Percentiles rank a stretch among this genome's conserved stretches.
Conservation (phyloP, 306 rosid genomes). For the Pueraria montana region DNA sequence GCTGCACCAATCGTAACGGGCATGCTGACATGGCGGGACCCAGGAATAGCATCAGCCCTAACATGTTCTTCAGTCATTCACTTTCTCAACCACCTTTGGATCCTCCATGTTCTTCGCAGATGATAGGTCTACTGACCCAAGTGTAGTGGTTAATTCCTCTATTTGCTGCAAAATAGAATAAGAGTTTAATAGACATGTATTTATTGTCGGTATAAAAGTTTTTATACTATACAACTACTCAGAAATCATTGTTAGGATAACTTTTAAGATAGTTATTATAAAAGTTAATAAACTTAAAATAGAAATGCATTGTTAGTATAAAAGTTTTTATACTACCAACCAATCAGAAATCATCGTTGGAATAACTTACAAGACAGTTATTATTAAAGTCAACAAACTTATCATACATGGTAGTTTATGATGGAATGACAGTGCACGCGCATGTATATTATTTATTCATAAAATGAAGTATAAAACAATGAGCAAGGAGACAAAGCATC, state of each 20-base stretch:
- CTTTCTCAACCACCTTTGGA: slow-evolving; percentile 47
- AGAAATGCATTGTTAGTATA: background rate
- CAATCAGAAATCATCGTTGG: no score
- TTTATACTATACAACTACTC: background rate
- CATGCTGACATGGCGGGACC: slow-evolving; percentile 15
- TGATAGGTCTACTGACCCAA: slow-evolving; percentile 63
- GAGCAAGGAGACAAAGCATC: slow-evolving; percentile 21
- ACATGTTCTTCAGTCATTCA: slow-evolving; percentile 47
- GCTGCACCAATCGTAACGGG: slow-evolving; percentile 29
- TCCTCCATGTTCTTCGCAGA: slow-evolving; percentile 54
- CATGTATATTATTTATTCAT: background rate
- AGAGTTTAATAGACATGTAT: background rate
- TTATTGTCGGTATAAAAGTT: background rate
- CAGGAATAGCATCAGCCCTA: slow-evolving; percentile 22
- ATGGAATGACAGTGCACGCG: background rate
- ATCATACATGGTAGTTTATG: background rate
- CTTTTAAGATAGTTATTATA: background rate
- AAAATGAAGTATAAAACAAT: background rate
- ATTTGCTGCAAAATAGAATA: slow-evolving; percentile 55
- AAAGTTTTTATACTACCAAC: background rate
- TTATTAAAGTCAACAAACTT: background rate
- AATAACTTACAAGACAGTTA: background rate
- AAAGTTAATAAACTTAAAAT: background rate
- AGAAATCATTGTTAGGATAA: background rate
- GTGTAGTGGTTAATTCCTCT: slow-evolving; percentile 58